A percentile compares a stretch with the other conserved stretches of the same genome.
phyloP scores from a whole-genome alignment of 1,284 basidiomycete genomes.

The Boletus holoroseus region DNA sequence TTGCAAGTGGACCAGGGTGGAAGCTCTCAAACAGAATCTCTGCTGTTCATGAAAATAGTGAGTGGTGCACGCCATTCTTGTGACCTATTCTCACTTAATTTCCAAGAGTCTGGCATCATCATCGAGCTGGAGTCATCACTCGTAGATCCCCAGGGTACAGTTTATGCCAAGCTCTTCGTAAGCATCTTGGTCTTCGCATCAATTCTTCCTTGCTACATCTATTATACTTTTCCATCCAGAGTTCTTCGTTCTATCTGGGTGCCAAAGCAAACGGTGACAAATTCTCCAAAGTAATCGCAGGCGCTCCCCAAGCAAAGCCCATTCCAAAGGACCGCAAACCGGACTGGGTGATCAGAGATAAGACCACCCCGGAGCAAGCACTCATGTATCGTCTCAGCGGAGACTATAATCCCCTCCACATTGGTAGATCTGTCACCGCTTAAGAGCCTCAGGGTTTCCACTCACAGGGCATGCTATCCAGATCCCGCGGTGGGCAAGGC shows the following conservation, averaged over 20 bases:
- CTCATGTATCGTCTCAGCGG: conserved; percentile 74
- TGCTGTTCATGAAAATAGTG: conserved; percentile 74
- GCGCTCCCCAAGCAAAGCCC: conserved; percentile 61
- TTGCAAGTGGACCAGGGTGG: conserved; percentile 63
- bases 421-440: conserved; percentile 43
- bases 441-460: neutral
- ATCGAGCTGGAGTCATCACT: conserved; percentile 60
- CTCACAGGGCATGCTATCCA: conserved; percentile 25
- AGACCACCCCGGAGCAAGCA: conserved; percentile 72
- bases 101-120: conserved; percentile 69
- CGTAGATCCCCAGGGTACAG: conserved; percentile 54
- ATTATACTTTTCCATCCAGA: conserved; percentile 36
- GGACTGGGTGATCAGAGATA: conserved; percentile 63
- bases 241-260: conserved; percentile 68
- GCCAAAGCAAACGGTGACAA: conserved; percentile 65
- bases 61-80: neutral
- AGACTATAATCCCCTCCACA: conserved; percentile 82
- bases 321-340: conserved; percentile 64
- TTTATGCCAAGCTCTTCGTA: conserved; percentile 72
- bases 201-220: neutral
- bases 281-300: conserved; percentile 64
- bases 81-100: neutral
- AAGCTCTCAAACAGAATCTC: conserved; percentile 56
- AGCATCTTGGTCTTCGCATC: conserved; percentile 19
- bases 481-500: conserved; percentile 67